A percentile compares a stretch with the other conserved stretches of the same genome.
phyloP scores from a whole-genome alignment of 2,329 filamentous ascomycete genomes.

The Aspergillus intermedius region DNA sequence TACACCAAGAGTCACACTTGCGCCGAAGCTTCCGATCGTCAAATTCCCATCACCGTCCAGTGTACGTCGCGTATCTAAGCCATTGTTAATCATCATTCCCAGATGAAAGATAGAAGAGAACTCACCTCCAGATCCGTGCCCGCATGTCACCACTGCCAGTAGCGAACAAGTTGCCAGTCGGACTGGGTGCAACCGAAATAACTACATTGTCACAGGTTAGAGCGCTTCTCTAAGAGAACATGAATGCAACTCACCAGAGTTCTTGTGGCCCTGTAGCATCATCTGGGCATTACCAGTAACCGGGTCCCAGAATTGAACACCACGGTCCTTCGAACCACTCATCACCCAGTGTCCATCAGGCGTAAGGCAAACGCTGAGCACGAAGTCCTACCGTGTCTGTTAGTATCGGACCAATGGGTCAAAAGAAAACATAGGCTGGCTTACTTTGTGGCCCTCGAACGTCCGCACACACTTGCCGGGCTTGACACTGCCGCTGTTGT shows the following conservation, averaged over 20 bases:
- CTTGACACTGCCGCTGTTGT: conserved; percentile 63
- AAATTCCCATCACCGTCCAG: conserved; percentile 30
- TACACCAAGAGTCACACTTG: conserved; percentile 21
- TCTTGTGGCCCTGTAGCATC: conserved; percentile 98
- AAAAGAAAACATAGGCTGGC: conserved; percentile 31
- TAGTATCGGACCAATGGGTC: background rate
- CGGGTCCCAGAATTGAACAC: conserved; percentile 98
- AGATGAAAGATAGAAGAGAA: background rate
- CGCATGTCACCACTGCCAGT: conserved; percentile 97
- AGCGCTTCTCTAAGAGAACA: conserved; percentile 1
- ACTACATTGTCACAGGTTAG: conserved; percentile 46
- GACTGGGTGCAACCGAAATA: conserved; percentile 93
- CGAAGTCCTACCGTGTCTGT: conserved; percentile 66
- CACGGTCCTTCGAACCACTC: conserved; percentile 92
- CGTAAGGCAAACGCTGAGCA: conserved; percentile 89
- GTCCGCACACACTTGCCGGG: conserved; percentile 92
- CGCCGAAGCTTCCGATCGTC: conserved; percentile 25
- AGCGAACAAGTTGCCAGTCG: conserved; percentile 79
- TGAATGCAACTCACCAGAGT: conserved; percentile 57
- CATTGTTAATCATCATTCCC: conserved; percentile 7
- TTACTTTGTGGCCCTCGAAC: conserved; percentile 90
- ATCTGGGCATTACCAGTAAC: conserved; percentile 88
- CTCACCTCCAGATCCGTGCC: conserved; percentile 88
- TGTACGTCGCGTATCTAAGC: conserved; percentile 33
- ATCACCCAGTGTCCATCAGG: conserved; percentile 94